phyloP scores from a whole-genome alignment of 2,329 filamentous ascomycete genomes.

The Penicillium crustosum region DNA sequence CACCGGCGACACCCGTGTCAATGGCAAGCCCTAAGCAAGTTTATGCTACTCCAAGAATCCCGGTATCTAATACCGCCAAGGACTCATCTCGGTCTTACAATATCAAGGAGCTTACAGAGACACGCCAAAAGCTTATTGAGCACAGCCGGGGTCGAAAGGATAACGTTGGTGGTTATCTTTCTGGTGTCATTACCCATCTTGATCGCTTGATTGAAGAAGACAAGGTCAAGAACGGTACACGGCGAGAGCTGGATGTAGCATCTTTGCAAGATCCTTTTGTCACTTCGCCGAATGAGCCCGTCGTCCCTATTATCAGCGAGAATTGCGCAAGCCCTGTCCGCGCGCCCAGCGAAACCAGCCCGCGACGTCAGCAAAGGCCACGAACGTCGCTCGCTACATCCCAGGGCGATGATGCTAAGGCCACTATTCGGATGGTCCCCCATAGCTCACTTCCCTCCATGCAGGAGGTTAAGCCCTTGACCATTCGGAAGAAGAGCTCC shows the following conservation, averaged over 20 bases:
- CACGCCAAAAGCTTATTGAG: constrained; percentile 57
- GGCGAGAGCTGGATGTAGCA: constrained; percentile 5
- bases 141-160: constrained; percentile 47
- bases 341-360: constrained; percentile 10
- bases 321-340: constrained; percentile 35
- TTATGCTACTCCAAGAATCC: constrained; percentile 23
- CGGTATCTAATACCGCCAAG: constrained; percentile 36
- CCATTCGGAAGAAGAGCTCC: constrained; percentile 51
- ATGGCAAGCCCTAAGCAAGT: constrained; percentile 32
- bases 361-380: constrained; percentile 14
- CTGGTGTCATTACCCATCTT: constrained; percentile 61
- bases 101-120: constrained; percentile 58
- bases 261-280: constrained; percentile 21
- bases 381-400: not conserved
- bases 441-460: constrained; percentile 50
- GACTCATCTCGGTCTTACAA: constrained; percentile 54
- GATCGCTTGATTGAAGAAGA: constrained; percentile 56
- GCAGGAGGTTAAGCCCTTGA: constrained; percentile 52
- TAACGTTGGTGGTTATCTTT: constrained; percentile 52
- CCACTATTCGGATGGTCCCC: constrained; percentile 59
- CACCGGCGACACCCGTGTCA: constrained; percentile 51
- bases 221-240: constrained; percentile 12
- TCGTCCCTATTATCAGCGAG: constrained; percentile 54
- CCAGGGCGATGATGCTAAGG: constrained; percentile 28
- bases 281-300: constrained; percentile 19